Percentiles rank a stretch among this genome's conserved stretches.
Conservation (phyloP, 345 rosid species). For the Anacardium occidentale region DNA sequence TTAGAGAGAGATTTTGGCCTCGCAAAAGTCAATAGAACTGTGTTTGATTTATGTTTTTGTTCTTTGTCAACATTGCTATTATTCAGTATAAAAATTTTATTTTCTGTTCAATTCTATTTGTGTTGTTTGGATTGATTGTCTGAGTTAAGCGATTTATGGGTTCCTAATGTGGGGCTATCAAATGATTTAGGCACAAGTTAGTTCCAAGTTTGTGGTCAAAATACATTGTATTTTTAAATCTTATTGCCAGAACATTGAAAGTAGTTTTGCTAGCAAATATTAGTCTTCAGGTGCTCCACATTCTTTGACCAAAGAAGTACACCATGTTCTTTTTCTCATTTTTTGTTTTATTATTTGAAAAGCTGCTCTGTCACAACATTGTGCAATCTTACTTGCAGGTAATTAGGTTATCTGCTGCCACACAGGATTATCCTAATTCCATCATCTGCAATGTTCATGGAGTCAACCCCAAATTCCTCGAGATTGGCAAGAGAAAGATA, state of each 20-base stretch:
- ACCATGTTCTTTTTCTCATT: not conserved
- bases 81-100: too few species aligned
- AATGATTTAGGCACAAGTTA: not conserved
- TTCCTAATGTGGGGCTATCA: not conserved
- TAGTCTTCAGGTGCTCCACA: not conserved
- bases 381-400: constrained; percentile 45
- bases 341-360: not conserved
- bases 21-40: too few species aligned
- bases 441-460: constrained; percentile 92
- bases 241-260: not conserved
- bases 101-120: too few species aligned
- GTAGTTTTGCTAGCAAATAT: not conserved
- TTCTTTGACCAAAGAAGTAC: not conserved
- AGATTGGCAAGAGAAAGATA: constrained; percentile 63
- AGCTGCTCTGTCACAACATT: not conserved
- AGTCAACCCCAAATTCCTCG: constrained; percentile 89
- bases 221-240: not conserved
- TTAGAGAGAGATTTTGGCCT: too few species aligned
- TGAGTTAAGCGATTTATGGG: too few species aligned
- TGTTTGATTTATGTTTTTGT: too few species aligned
- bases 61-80: too few species aligned
- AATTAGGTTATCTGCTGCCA: constrained; percentile 89
- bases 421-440: constrained; percentile 85
- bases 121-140: too few species aligned
- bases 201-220: not conserved